These are phyloP conservation scores for Maudiozyma turicensis DNA, from an alignment of 805 yeast genomes.

Conservation along the genomic window DNA sequence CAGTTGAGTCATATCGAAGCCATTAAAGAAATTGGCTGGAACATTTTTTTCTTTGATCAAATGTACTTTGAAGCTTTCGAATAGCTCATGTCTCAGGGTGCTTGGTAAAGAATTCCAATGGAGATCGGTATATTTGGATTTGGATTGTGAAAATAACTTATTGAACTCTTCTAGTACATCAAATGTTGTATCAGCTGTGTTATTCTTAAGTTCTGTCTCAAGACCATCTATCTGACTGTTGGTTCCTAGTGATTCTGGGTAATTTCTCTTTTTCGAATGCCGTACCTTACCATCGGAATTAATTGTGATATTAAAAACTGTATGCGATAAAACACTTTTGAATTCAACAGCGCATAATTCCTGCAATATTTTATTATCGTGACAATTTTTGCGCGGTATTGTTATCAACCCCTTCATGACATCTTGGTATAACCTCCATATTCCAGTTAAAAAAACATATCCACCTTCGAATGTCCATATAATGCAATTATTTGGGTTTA, in stretches of 20 bases:
- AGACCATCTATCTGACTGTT: not conserved
- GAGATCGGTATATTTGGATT: conserved; percentile 17
- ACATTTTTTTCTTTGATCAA: conserved; percentile 8
- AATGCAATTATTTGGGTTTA: conserved; percentile 48
- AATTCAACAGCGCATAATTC: conserved; percentile 4
- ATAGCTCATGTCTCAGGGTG: conserved; percentile 9
- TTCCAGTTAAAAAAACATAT: conserved; percentile 76
- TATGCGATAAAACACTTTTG: conserved; percentile 1
- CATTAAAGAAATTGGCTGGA: conserved; percentile 6
- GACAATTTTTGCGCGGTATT: conserved; percentile 1
- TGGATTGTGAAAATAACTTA: not conserved
- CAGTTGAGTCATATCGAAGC: conserved; percentile 15
- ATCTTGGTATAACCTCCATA: conserved; percentile 53
- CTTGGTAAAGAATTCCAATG: conserved; percentile 22
- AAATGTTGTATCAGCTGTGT: not conserved
- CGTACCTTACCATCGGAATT: not conserved
- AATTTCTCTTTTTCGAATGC: not conserved
- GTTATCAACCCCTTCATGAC: conserved; percentile 21
- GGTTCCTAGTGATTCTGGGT: not conserved
- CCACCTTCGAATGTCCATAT: conserved; percentile 84
- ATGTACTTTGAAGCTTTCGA: conserved; percentile 8
- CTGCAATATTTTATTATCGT: not conserved
- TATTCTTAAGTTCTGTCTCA: too few species aligned
- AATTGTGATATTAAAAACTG: not conserved
- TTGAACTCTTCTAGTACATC: not conserved